A percentile compares a stretch with the other conserved stretches of the same genome.
Conservation (phyloP, 2,329 filamentous ascomycete genomes). For the Diaporthe citrichinensis region DNA sequence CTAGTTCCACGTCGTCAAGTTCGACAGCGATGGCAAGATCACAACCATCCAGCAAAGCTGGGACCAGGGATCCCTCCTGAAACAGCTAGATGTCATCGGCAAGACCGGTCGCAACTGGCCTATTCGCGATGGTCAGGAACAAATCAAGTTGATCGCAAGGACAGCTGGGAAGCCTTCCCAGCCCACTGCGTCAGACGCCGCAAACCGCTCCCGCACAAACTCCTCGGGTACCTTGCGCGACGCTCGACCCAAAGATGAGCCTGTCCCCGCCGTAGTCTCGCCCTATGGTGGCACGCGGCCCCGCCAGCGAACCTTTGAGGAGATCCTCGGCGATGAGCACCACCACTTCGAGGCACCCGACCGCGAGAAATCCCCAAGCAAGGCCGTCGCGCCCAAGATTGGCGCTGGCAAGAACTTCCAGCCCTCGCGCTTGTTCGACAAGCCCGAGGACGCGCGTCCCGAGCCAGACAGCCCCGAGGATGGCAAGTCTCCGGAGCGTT, state of each 20-base stretch:
- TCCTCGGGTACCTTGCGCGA: slow-evolving; percentile 71
- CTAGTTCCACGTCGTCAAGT: slow-evolving; percentile 89
- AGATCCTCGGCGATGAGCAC: slow-evolving; percentile 75
- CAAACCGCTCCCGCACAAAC: slow-evolving; percentile 63
- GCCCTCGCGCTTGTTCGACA: slow-evolving; percentile 75
- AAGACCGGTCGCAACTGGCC: slow-evolving; percentile 94
- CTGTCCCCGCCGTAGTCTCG: slow-evolving; percentile 66
- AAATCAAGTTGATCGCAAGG: slow-evolving; percentile 80
- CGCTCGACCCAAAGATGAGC: slow-evolving; percentile 74
- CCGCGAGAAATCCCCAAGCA: slow-evolving; percentile 66
- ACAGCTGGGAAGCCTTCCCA: slow-evolving; percentile 54
- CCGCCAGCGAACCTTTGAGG: slow-evolving; percentile 77
- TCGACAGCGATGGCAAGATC: slow-evolving; percentile 84
- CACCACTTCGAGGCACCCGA: slow-evolving; percentile 54
- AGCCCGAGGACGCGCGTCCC: slow-evolving; percentile 58
- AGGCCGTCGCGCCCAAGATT: slow-evolving; percentile 62
- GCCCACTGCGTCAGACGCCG: slow-evolving; percentile 51
- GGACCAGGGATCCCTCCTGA: slow-evolving; percentile 95
- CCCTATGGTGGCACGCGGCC: slow-evolving; percentile 73
- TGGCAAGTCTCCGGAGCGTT: slow-evolving; percentile 56
- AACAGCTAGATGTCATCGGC: slow-evolving; percentile 94
- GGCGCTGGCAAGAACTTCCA: slow-evolving; percentile 74
- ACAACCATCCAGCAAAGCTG: slow-evolving; percentile 89
- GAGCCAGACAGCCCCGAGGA: slow-evolving; percentile 59
- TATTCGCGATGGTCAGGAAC: slow-evolving; percentile 88